Conservation (phyloP, 2,329 filamentous ascomycete genomes). For the Colletotrichum sp. region DNA sequence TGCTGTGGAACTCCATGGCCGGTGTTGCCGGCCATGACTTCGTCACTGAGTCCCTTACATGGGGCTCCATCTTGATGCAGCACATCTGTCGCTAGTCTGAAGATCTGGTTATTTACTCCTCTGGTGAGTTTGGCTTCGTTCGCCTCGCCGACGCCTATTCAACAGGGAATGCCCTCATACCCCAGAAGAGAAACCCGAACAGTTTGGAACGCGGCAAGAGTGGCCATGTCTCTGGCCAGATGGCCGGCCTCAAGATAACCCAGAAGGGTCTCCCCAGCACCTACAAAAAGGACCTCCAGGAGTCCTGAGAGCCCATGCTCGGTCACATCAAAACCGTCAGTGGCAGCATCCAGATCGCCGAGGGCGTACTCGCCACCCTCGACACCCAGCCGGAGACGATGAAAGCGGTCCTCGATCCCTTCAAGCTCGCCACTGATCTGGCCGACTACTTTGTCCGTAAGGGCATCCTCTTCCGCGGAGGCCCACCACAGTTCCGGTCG, state of each 20-base stretch:
- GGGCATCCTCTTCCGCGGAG: constrained; percentile 79
- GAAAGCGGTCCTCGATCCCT: constrained; percentile 77
- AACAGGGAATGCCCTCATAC: constrained; percentile 79
- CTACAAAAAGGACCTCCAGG: constrained; percentile 94
- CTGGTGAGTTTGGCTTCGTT: constrained; percentile 78
- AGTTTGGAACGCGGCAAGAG: constrained; percentile 76
- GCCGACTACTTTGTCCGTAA: constrained; percentile 69
- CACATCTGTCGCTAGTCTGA: constrained; percentile 84
- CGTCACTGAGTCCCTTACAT: constrained; percentile 81
- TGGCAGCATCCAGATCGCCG: constrained; percentile 83
- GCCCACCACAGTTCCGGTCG: constrained; percentile 78
- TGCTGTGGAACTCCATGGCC: constrained; percentile 80
- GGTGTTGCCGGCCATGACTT: constrained; percentile 83
- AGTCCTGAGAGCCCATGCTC: constrained; percentile 84
- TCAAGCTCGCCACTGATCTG: constrained; percentile 81
- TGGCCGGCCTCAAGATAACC: constrained; percentile 80
- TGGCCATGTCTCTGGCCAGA: constrained; percentile 78
- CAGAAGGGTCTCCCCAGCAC: constrained; percentile 75
- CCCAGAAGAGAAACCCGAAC: constrained; percentile 84
- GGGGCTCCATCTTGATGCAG: constrained; percentile 78
- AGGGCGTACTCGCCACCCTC: constrained; percentile 79
- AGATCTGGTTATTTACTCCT: constrained; percentile 85
- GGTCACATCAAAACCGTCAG: constrained; percentile 82
- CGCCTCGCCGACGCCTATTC: constrained; percentile 79
- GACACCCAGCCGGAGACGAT: constrained; percentile 75